Evolutionary conservation across 78 protist genomes (phyloP).

Genomic region (Dictyostelium intermedium): DNA sequence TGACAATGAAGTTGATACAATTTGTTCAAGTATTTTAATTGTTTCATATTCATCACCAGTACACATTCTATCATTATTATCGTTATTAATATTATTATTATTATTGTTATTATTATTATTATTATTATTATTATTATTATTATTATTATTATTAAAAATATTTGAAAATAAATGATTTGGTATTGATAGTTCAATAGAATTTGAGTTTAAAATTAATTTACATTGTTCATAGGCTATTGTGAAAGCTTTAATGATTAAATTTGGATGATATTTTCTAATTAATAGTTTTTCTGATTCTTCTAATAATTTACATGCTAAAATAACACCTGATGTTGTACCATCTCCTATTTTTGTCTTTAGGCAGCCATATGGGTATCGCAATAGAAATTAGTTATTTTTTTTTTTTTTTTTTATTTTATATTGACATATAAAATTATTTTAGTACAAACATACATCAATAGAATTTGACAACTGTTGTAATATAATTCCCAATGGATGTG

Average conservation of each 20-base stretch:
- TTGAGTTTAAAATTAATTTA: background rate
- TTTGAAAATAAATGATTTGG: background rate
- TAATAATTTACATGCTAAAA: slow-evolving; percentile 43
- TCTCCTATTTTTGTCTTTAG: slow-evolving; percentile 38
- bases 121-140: background rate
- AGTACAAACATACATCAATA: slow-evolving; percentile 5
- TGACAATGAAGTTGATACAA: slow-evolving; percentile 25
- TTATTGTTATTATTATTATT: background rate
- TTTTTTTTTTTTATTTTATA: background rate
- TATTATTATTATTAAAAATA: background rate
- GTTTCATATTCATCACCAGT: background rate
- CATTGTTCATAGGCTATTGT: background rate
- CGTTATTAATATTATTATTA: background rate
- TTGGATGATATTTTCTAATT: slow-evolving; percentile 29
- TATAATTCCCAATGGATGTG: slow-evolving; percentile 30
- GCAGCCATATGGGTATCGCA: no score
- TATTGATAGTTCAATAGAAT: background rate
- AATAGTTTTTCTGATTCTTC: slow-evolving; percentile 6
- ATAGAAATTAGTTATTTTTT: no score
- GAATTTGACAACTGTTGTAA: slow-evolving; percentile 38
- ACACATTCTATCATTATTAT: background rate
- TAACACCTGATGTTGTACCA: slow-evolving; percentile 66
- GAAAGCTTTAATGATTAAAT: slow-evolving; percentile 8
- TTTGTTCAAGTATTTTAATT: background rate
- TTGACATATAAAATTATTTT: background rate